Evolutionary conservation across 2,329 filamentous ascomycete species (phyloP).

Genomic region (Myriosclerotinia curreyana): DNA sequence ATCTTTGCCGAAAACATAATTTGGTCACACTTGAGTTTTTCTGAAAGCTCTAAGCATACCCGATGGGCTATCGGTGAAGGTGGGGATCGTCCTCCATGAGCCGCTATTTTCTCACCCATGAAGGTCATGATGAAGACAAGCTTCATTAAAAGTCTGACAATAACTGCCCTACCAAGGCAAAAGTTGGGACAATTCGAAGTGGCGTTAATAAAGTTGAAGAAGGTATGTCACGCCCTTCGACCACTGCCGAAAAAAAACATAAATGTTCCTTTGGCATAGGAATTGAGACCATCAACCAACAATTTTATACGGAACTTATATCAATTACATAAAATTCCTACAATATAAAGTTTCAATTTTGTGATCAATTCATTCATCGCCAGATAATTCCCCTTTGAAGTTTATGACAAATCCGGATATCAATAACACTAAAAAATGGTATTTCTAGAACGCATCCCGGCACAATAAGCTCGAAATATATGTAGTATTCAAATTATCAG

Average conservation of each 20-base stretch:
- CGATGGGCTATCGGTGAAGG: neutral
- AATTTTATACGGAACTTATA: neutral
- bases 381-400: neutral
- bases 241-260: neutral
- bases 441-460: neutral
- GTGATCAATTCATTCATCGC: neutral
- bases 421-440: neutral
- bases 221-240: neutral
- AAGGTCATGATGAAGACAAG: neutral
- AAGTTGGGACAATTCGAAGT: neutral
- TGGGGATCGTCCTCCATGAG: neutral
- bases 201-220: neutral
- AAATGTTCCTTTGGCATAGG: neutral
- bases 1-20: neutral
- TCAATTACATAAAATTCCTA: neutral
- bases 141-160: neutral
- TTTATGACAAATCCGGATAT: neutral
- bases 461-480: neutral
- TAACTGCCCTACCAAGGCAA: neutral
- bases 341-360: neutral
- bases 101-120: conserved; percentile 1
- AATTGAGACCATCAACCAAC: neutral
- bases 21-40: neutral
- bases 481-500: neutral
- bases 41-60: neutral